A percentile compares a stretch with the other conserved stretches of the same genome.
Evolutionary conservation across 148 eudicot genomes (phyloP).

Genomic region (Diospyros lotus): DNA sequence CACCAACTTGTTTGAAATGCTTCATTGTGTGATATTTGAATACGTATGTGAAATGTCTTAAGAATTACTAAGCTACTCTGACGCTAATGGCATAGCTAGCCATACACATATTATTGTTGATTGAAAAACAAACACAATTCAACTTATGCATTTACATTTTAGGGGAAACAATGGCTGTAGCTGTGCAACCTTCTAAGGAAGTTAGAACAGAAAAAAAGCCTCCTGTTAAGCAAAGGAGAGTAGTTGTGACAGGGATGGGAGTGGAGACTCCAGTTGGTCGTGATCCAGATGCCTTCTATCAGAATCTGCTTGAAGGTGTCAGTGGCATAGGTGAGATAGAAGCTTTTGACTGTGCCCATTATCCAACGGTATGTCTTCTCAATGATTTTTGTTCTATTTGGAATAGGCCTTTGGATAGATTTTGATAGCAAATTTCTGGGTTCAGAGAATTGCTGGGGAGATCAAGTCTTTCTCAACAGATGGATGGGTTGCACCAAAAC

Average conservation of each 20-base stretch:
- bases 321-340: slow-evolving; percentile 88
- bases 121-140: neutral
- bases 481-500: slow-evolving; percentile 87
- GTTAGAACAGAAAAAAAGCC: slow-evolving; percentile 42
- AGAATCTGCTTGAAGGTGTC: slow-evolving; percentile 88
- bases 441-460: slow-evolving; percentile 95
- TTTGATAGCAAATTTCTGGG: slow-evolving; percentile 10
- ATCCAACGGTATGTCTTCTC: slow-evolving; percentile 56
- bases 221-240: slow-evolving; percentile 55
- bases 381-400: slow-evolving; percentile 10
- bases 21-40: neutral
- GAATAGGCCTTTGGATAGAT: slow-evolving; percentile 2
- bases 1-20: neutral
- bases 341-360: slow-evolving; percentile 74
- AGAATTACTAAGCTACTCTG: neutral
- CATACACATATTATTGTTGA: neutral
- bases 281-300: slow-evolving; percentile 72
- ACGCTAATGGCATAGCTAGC: slow-evolving; percentile 6
- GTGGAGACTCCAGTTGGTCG: slow-evolving; percentile 79
- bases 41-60: slow-evolving; percentile 6
- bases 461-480: slow-evolving; percentile 84
- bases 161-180: slow-evolving; percentile 68
- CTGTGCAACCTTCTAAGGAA: slow-evolving; percentile 63
- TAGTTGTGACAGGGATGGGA: slow-evolving; percentile 96
- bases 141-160: slow-evolving; percentile 15